Base-by-base conservation (phyloP, 2,329 filamentous ascomycete genomes). In the Trichophaea hybrida region DNA sequence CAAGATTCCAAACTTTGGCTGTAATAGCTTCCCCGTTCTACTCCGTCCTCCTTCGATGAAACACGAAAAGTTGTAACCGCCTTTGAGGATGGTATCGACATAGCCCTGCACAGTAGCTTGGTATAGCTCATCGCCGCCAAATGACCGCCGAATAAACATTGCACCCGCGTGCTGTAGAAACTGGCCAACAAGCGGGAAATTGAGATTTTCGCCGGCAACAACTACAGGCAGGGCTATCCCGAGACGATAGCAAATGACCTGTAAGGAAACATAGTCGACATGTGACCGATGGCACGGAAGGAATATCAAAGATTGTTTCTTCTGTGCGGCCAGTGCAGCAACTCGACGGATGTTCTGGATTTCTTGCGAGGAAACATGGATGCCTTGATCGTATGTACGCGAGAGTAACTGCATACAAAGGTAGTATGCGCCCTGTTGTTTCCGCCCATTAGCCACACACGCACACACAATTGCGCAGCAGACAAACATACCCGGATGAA, bases 11-110 rank as follows among this genome's bases (percentile, higher is more conserved):
- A 97, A 97, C 70, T 97, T 97, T 0, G 93, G 93, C 1, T 89
- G 85, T 10, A 98, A 73, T 2, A 98, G 79, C 73, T 98, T 98
- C 33, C 93, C 93, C 0, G 91, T 98, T 55, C 93, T 78, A 35
- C 90, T 96, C 15, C 93, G 80, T 1, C 91, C 90, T 13, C 93
- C 93, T 74, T 98, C 93, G 61, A 98, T 94, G 68, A 98, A 98
- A 72, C 93, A 98, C 72, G 96, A 91, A 53, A 98, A 81, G 70
- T 98, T 97, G 73, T 85, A 95, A 0, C 93, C 93, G 64, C 88
- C 84, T 69, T 93, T 87, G 2, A 98, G 76, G 48, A 98, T 72
- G 0, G 88, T 94, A 71, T 98, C 93, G 67, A 98, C 89, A 69
- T 98, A 98, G 5, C 89, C 81, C 72, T 98, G 93, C 5, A 98